Evolutionary conservation across 1,284 basidiomycete genomes (phyloP).

Genomic region (Malassezia obtusa): DNA sequence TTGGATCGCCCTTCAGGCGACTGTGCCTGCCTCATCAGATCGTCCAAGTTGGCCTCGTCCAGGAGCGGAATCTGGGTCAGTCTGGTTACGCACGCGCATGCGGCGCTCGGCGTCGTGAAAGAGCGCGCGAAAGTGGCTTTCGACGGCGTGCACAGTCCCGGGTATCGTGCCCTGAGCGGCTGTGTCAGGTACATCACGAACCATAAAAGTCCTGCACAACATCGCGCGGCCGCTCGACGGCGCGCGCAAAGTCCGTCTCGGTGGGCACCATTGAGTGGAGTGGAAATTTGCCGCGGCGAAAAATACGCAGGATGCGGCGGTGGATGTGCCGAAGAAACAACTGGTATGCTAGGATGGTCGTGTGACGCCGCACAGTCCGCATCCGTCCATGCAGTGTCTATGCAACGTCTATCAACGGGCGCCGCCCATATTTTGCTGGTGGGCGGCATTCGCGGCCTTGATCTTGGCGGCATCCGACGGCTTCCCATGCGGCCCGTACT

Average conservation of each 20-base stretch:
- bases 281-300: not conserved
- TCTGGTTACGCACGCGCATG: not conserved
- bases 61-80: conserved; percentile 10
- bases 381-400: not conserved
- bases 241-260: not conserved
- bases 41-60: not conserved
- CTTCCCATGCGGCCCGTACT: conserved; percentile 21
- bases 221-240: conserved; percentile 7
- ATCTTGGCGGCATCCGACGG: conserved; percentile 16
- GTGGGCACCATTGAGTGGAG: conserved; percentile 13
- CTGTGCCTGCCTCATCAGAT: not conserved
- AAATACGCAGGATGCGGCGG: not conserved
- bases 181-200: not conserved
- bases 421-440: not conserved
- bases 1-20: not conserved
- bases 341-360: not conserved
- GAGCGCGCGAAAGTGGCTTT: not conserved
- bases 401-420: not conserved
- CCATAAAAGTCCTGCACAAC: conserved; percentile 1
- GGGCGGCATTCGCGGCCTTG: conserved; percentile 4
- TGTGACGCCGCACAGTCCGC: no score
- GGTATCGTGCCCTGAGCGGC: not conserved
- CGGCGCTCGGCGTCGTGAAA: not conserved
- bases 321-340: not conserved
- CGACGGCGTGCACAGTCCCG: not conserved